A percentile compares a stretch with the other conserved stretches of the same genome.
These are phyloP conservation scores for Arachnomyces sp. DNA, from an alignment of 2,329 filamentous ascomycete species.

Conservation along the genomic window DNA sequence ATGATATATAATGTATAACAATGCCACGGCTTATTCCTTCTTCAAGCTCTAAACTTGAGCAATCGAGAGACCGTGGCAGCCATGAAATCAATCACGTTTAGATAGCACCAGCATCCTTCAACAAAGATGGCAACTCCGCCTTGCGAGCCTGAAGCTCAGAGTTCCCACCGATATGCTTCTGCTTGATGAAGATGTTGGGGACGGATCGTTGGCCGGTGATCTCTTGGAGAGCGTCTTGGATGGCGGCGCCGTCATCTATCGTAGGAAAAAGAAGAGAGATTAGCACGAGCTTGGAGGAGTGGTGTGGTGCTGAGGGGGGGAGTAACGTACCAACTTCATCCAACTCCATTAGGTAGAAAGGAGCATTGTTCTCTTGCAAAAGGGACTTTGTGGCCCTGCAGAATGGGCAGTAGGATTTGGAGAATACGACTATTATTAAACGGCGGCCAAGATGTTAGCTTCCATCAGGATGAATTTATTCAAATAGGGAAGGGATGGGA, in stretches of 20 bases:
- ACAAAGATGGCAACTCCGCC: slow-evolving; percentile 53
- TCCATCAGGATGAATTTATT: not conserved
- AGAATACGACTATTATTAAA: slow-evolving; percentile 80
- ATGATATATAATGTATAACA: too few species aligned
- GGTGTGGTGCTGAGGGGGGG: not conserved
- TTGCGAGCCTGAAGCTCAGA: slow-evolving; percentile 69
- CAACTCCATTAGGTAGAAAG: slow-evolving; percentile 70
- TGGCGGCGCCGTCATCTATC: slow-evolving; percentile 67
- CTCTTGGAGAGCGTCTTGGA: slow-evolving; percentile 75
- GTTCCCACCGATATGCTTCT: slow-evolving; percentile 94
- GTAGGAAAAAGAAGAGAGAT: not conserved
- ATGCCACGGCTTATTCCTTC: too few species aligned
- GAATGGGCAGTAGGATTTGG: slow-evolving; percentile 94
- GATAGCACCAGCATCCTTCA: slow-evolving; percentile 56
- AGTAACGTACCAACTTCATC: slow-evolving; percentile 67
- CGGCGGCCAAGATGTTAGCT: not conserved
- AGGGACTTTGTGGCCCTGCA: slow-evolving; percentile 71
- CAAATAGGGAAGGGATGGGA: not conserved
- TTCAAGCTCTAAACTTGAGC: too few species aligned
- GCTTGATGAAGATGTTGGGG: slow-evolving; percentile 86
- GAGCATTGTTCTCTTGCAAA: slow-evolving; percentile 60
- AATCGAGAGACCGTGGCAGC: too few species aligned
- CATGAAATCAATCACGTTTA: too few species aligned
- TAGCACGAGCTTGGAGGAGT: slow-evolving; percentile 7
- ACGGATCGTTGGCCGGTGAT: slow-evolving; percentile 81